These are phyloP conservation scores for Neonectria punicea DNA, from an alignment of 2,329 filamentous ascomycete species.

Conservation along the genomic window DNA sequence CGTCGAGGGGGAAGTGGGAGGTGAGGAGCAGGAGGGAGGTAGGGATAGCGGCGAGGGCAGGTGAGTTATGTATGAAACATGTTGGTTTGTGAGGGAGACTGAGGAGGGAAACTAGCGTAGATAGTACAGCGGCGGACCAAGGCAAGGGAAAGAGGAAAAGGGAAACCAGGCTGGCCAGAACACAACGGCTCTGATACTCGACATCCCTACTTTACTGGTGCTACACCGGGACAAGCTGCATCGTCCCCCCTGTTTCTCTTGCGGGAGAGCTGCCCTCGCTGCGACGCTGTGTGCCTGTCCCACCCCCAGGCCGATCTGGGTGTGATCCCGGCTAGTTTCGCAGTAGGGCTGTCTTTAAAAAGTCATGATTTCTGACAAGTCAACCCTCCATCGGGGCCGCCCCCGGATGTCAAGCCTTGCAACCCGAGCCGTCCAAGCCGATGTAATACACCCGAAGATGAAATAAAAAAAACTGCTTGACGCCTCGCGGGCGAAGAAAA, in stretches of 20 bases:
- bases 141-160: no score
- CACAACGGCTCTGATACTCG: no score
- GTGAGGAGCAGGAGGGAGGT: no score
- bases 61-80: conserved; percentile 1
- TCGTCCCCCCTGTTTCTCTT: not conserved
- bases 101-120: no score
- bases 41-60: not conserved
- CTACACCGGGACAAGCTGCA: no score
- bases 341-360: conserved; percentile 23
- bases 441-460: no score
- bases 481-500: not conserved
- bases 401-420: no score
- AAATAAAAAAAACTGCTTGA: not conserved
- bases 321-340: conserved; percentile 33
- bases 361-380: conserved; percentile 24
- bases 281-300: no score
- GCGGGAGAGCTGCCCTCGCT: not conserved
- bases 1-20: not conserved
- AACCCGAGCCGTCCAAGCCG: no score
- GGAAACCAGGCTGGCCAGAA: no score
- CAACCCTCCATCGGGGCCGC: conserved; percentile 20
- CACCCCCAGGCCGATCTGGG: conserved; percentile 18
- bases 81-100: not conserved
- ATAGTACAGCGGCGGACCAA: no score
- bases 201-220: no score